These are phyloP conservation scores for Xylariaceae sp. DNA, from an alignment of 2,329 filamentous ascomycete species.

Conservation along the genomic window DNA sequence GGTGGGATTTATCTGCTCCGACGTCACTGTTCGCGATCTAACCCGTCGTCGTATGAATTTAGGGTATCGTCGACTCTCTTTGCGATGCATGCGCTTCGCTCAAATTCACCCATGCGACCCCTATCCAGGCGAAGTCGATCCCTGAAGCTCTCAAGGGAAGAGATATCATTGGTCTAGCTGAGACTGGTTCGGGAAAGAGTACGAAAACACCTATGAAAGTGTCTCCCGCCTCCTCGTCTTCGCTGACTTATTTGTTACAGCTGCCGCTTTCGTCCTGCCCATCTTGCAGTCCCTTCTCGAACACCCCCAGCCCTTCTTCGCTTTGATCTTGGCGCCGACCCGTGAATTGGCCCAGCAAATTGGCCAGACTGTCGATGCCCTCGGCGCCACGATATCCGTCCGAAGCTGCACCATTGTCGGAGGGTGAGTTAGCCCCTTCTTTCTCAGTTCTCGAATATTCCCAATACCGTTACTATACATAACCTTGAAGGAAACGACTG, in stretches of 20 bases:
- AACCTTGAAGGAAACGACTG: background rate
- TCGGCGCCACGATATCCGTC: slow-evolving; percentile 83
- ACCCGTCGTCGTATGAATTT: background rate
- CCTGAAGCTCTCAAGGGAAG: slow-evolving; percentile 72
- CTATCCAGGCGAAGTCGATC: slow-evolving; percentile 83
- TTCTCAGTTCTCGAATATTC: no score
- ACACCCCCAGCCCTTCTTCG: slow-evolving; percentile 78
- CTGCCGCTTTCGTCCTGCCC: slow-evolving; percentile 87
- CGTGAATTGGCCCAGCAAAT: slow-evolving; percentile 93
- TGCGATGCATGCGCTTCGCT: slow-evolving; percentile 82
- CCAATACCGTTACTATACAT: background rate
- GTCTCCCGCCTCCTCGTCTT: background rate
- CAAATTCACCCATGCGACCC: slow-evolving; percentile 79
- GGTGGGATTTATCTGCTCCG: slow-evolving; percentile 48
- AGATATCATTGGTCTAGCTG: slow-evolving; percentile 88
- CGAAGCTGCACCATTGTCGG: slow-evolving; percentile 82
- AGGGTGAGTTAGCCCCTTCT: slow-evolving; percentile 40
- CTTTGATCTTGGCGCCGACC: slow-evolving; percentile 87
- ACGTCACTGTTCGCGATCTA: background rate
- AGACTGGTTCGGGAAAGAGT: slow-evolving; percentile 86
- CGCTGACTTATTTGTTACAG: slow-evolving; percentile 35
- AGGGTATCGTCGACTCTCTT: slow-evolving; percentile 79
- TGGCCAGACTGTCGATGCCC: slow-evolving; percentile 76
- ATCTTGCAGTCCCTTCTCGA: slow-evolving; percentile 88
- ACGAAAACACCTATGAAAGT: background rate